phyloP scores from a whole-genome alignment of 805 yeast species.

The Saccharomycopsis malanga region DNA sequence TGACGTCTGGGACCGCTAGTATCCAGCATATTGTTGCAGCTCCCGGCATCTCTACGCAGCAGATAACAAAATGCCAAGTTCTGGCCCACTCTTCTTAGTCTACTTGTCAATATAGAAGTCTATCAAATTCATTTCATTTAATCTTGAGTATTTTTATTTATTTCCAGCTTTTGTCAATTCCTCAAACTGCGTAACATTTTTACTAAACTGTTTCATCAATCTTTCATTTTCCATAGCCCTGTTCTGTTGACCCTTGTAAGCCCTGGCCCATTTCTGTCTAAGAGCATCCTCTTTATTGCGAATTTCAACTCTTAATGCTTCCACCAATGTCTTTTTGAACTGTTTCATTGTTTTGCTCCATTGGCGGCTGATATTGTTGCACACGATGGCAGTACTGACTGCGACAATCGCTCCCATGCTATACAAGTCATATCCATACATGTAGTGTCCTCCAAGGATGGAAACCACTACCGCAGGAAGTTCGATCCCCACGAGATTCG shows the following conservation, averaged over 20 bases:
- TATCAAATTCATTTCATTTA: too few species aligned
- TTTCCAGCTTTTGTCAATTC: too few species aligned
- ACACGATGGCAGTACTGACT: conserved; percentile 13
- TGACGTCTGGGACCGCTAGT: too few species aligned
- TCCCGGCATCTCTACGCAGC: too few species aligned
- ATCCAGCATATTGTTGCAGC: too few species aligned
- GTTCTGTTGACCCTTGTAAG: neutral
- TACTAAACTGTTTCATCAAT: conserved; percentile 8
- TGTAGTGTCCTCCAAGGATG: conserved; percentile 13
- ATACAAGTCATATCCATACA: conserved; percentile 18
- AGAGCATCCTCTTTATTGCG: conserved; percentile 7
- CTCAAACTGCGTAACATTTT: conserved; percentile 4
- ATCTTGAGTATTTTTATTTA: too few species aligned
- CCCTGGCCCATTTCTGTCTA: conserved; percentile 6
- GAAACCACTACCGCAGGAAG: conserved; percentile 12
- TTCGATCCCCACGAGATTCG: conserved; percentile 17
- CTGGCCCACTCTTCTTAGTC: too few species aligned
- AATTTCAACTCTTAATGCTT: conserved; percentile 9
- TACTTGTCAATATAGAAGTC: too few species aligned
- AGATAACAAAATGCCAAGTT: too few species aligned
- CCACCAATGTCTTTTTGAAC: conserved; percentile 8
- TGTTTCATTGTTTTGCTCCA: conserved; percentile 11
- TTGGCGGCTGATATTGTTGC: conserved; percentile 11
- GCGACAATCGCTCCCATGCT: conserved; percentile 13
- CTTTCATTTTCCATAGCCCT: neutral